Evolutionary conservation across 305 asterid species (phyloP).

Genomic region (Ruellia speciosa): DNA sequence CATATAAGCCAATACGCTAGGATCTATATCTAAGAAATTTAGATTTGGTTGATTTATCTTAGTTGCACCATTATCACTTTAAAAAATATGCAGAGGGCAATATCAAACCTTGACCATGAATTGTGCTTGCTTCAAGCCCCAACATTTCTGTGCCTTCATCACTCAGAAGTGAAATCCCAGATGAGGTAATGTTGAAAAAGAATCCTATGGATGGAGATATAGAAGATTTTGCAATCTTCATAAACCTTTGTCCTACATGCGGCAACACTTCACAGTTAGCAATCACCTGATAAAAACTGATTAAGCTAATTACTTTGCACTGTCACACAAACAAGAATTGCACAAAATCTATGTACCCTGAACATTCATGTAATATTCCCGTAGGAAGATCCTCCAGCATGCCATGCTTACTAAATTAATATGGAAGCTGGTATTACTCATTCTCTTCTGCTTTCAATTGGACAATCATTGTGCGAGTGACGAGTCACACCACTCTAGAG

Average conservation of each 20-base stretch:
- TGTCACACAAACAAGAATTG: neutral
- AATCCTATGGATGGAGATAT: constrained; percentile 64
- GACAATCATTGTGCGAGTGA: too few species aligned
- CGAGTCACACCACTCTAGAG: neutral
- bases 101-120: neutral
- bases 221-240: constrained; percentile 80
- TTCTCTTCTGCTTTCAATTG: neutral
- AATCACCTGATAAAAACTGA: neutral
- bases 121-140: constrained; percentile 54
- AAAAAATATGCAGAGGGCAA: constrained; percentile 16
- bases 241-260: constrained; percentile 58
- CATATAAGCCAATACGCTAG: too few species aligned
- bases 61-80: neutral
- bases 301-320: neutral
- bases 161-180: constrained; percentile 57
- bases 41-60: too few species aligned
- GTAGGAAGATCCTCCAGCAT: neutral
- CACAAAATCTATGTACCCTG: neutral
- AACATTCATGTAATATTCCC: neutral
- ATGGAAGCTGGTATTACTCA: neutral
- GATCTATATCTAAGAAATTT: too few species aligned
- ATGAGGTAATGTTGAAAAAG: constrained; percentile 43
- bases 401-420: neutral
- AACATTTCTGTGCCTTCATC: constrained; percentile 58
- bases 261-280: neutral